These are phyloP conservation scores for Yarrowia galli DNA, from an alignment of 1,139 yeast genomes.

Conservation along the genomic window DNA sequence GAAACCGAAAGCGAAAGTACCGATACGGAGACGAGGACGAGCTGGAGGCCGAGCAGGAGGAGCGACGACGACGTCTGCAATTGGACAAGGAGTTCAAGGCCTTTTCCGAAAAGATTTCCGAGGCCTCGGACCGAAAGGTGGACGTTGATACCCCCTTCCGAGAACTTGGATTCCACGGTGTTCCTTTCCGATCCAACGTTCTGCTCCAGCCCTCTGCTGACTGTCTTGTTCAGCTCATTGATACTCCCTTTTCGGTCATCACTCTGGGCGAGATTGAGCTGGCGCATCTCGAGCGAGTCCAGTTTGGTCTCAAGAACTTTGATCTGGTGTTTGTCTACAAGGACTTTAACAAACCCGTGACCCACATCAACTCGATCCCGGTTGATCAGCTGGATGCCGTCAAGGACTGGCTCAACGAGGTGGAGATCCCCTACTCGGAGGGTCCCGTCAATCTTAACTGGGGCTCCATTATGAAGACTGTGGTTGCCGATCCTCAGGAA, in stretches of 20 bases:
- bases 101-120: slow-evolving; percentile 90
- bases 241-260: slow-evolving; percentile 92
- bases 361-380: slow-evolving; percentile 93
- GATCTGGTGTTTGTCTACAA: slow-evolving; percentile 95
- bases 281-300: slow-evolving; percentile 96
- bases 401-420: slow-evolving; percentile 95
- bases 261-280: slow-evolving; percentile 91
- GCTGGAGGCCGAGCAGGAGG: slow-evolving; percentile 98
- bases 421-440: slow-evolving; percentile 92
- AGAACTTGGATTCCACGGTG: slow-evolving; percentile 97
- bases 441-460: slow-evolving; percentile 96
- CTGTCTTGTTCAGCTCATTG: slow-evolving; percentile 90
- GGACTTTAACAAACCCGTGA: slow-evolving; percentile 85
- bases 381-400: slow-evolving; percentile 91
- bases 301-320: slow-evolving; percentile 94
- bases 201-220: slow-evolving; percentile 97
- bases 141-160: slow-evolving; percentile 95
- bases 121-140: slow-evolving; percentile 77
- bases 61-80: slow-evolving; percentile 87
- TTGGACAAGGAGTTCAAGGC: slow-evolving; percentile 90
- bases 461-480: slow-evolving; percentile 94
- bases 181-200: slow-evolving; percentile 93
- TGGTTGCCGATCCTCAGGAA: slow-evolving; percentile 90
- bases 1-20: slow-evolving; percentile 87
- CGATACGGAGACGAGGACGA: slow-evolving; percentile 99